Evolutionary conservation across 225 moss, liverwort and hornwort genomes (phyloP).

Genomic region (Polytrichum formosum): DNA sequence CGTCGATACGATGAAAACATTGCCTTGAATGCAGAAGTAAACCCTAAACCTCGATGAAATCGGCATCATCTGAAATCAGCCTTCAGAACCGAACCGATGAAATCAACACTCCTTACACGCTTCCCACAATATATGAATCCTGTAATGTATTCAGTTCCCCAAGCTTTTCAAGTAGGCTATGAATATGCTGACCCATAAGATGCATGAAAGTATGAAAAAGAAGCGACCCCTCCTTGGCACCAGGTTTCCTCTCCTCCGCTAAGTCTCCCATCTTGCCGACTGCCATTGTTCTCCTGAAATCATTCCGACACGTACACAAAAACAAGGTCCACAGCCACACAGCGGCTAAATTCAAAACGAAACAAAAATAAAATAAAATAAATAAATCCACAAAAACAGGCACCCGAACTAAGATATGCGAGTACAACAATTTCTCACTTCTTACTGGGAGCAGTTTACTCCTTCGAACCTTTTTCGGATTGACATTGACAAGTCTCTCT

Average conservation of each 20-base stretch:
- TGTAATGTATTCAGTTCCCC: not conserved
- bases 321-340: too few relatives aligned
- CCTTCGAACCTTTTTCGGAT: too few relatives aligned
- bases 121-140: too few relatives aligned
- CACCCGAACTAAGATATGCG: too few relatives aligned
- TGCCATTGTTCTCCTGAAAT: slow-evolving; percentile 25
- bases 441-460: too few relatives aligned
- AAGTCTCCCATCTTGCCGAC: slow-evolving; percentile 35
- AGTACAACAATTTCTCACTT: too few relatives aligned
- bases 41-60: not conserved
- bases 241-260: slow-evolving; percentile 28
- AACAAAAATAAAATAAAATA: too few relatives aligned
- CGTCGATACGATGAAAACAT: not conserved
- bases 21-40: too few relatives aligned
- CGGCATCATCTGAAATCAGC: not conserved
- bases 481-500: too few relatives aligned
- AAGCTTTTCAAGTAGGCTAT: not conserved
- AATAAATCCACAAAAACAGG: too few relatives aligned
- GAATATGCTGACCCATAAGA: slow-evolving; percentile 50
- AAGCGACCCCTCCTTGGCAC: slow-evolving; percentile 63
- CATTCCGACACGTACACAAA: not conserved
- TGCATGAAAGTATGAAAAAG: slow-evolving; percentile 64
- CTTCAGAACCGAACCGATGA: not conserved
- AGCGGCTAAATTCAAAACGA: too few relatives aligned
- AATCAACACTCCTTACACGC: too few relatives aligned